Base-by-base conservation (phyloP, 805 yeast species). In the Wickerhamomyces mucosus region DNA sequence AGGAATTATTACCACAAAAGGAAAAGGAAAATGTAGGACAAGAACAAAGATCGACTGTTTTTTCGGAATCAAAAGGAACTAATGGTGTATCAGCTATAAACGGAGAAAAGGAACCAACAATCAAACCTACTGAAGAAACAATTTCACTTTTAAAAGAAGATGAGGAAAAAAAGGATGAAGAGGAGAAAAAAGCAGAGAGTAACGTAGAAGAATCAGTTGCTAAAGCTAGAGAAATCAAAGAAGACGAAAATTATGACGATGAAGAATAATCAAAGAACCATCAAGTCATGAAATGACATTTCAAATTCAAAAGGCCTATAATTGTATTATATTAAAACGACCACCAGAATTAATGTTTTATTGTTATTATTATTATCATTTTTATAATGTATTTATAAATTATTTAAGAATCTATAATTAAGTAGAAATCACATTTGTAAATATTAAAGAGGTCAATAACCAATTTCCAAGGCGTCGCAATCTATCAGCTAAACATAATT, bases 171-270 rank as follows among this genome's bases (percentile, higher is more conserved):
- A 50, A 60, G 18, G 53, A 49, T 38, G 61, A 58, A 33, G 58
- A 21, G 12, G 39, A 40, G 12, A 32, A 33, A 25, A 28, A 40
- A 45, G 69, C 66, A 39, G 64, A 43, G 16, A 36, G 35, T 6
- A 35, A 33, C 11, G 34, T 35, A 21, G 37, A 33, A 22, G 38
- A 36, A n/a, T 14, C 26, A 9, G 59, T 58, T 15, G 61, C 50
- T 36, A 56, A 55, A 6, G 55, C 58, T 27, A 62, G 62, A 49
- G 53, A 52, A 27, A 40, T 61, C 21, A 57, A 58, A 36, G 66
- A 62, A 40, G 64, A 61, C 33, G 60, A 60, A 19, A 54, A 51
- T 36, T 43, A 56, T 30, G 59, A 63, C 21, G 58, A 58, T 40
- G 63, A 59, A 18, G 67, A 52, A 34, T 9, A 14, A 21, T 8